Evolutionary conservation across 2,329 filamentous ascomycete genomes (phyloP).

Genomic region (Neonectria hederae): DNA sequence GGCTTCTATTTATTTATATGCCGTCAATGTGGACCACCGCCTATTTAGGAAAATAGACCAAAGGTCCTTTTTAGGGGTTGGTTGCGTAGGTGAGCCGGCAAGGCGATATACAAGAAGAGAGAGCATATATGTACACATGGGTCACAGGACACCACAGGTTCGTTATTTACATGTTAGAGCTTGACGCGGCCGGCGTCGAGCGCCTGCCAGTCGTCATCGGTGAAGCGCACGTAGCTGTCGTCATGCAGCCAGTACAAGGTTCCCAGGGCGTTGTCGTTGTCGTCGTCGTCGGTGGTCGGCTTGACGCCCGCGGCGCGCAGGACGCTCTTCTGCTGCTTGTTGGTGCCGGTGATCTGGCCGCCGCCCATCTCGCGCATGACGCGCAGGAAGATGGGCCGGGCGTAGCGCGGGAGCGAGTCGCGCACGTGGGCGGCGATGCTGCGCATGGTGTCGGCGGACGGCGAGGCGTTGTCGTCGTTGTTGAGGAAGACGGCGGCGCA

Average conservation of each 20-base stretch:
- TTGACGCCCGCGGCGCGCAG: conserved; percentile 80
- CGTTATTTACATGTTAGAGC: conserved; percentile 57
- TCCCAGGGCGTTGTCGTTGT: conserved; percentile 57
- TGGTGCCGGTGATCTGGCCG: conserved; percentile 78
- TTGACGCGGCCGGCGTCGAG: conserved; percentile 75
- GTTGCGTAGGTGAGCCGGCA: neutral
- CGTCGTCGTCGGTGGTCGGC: conserved; percentile 53
- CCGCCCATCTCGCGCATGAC: conserved; percentile 65
- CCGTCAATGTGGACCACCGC: neutral
- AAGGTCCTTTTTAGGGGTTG: neutral
- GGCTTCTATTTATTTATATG: neutral
- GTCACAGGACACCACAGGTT: neutral
- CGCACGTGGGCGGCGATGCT: conserved; percentile 69
- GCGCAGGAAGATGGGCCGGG: conserved; percentile 80
- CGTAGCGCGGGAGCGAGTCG: conserved; percentile 73
- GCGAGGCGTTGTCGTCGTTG: conserved; percentile 48
- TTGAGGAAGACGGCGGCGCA: conserved; percentile 77
- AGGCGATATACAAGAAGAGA: neutral
- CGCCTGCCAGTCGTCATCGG: conserved; percentile 71
- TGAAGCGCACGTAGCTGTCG: conserved; percentile 75
- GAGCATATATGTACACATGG: neutral
- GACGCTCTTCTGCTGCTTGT: conserved; percentile 86
- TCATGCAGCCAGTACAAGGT: conserved; percentile 72
- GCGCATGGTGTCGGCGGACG: conserved; percentile 58
- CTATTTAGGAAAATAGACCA: neutral